phyloP scores from a whole-genome alignment of 2,329 filamentous ascomycete genomes.

The Claviceps sp. region DNA sequence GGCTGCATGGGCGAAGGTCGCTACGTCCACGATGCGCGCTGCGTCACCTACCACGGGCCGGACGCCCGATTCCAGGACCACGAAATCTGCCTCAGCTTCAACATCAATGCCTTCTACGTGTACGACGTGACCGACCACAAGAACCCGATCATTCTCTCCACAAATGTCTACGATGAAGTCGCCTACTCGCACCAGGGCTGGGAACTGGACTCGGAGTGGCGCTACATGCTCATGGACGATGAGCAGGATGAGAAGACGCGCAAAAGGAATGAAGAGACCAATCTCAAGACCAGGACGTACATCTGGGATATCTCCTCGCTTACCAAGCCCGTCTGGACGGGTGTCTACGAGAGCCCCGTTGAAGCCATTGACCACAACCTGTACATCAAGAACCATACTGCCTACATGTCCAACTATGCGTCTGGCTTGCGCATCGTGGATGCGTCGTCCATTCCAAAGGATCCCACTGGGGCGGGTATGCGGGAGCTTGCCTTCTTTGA shows the following conservation, averaged over 20 bases:
- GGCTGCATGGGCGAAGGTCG: conserved; percentile 36
- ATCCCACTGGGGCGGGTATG: conserved; percentile 26
- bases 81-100: conserved; percentile 40
- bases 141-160: conserved; percentile 30
- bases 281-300: conserved; percentile 27
- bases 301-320: conserved; percentile 33
- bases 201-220: conserved; percentile 29
- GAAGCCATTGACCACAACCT: conserved; percentile 32
- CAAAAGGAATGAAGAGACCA: conserved; percentile 18
- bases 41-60: conserved; percentile 37
- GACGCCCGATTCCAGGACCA: conserved; percentile 25
- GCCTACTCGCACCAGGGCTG: conserved; percentile 44
- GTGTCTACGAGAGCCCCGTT: conserved; percentile 24
- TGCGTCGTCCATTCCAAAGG: conserved; percentile 16
- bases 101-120: conserved; percentile 35
- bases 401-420: conserved; percentile 34
- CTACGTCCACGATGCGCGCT: conserved; percentile 40
- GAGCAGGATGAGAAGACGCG: conserved; percentile 36
- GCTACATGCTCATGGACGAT: conserved; percentile 35
- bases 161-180: conserved; percentile 33
- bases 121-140: conserved; percentile 31
- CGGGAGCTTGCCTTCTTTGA: conserved; percentile 33
- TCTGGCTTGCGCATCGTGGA: conserved; percentile 28
- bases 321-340: conserved; percentile 23
- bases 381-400: conserved; percentile 26